Base-by-base conservation (phyloP, 116 monocot genomes). In the Thalassia testudinum region DNA sequence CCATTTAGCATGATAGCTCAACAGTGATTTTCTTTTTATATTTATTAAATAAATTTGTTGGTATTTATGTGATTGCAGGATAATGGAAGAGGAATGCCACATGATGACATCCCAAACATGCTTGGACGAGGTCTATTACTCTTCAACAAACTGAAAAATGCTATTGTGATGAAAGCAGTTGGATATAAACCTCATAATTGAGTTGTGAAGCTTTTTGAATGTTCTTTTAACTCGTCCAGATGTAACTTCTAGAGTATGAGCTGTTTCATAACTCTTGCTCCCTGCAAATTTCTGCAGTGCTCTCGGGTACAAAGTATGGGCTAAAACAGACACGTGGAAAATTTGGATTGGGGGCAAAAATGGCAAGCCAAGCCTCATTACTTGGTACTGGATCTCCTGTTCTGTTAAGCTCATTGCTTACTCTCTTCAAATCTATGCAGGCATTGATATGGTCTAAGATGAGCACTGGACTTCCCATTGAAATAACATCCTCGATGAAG, bases 61-160 rank as follows among this genome's bases (percentile, higher is more conserved):
- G 10, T 10, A 34, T 34, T 34, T 34, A 34, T 34, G 10, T 19
- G 58, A 18, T 45, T 75, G 34, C 64, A 97, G 97, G 97, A 97
- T 72, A 97, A 97, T 78, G 97, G 97, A 34, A 76, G 79, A 80
- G 97, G 89, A 70, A 97, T 97, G 97, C 74, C 89, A 68, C 79
- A 97, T 71, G 85, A 97, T 66, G 97, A 97, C 43, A 97, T 97
- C 54, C 97, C 89, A 49, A 97, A 97, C 72, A 97, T 97, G 97
- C 79, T 97, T 82, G 97, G 97, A 28, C 59, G 79, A 89, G 97
- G 97, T 95, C 52, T 67, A 58, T 12, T 2, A 20, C 47, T 12
- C 47, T 59, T 5, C 10, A 45, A 40, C 14, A 40, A 40, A 45
- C 45, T 45, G 45, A 5, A 20, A 20, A 34, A 34, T 34, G 3